Conservation (phyloP, 2,329 filamentous ascomycete genomes). For the Hypomyces perniciosus region DNA sequence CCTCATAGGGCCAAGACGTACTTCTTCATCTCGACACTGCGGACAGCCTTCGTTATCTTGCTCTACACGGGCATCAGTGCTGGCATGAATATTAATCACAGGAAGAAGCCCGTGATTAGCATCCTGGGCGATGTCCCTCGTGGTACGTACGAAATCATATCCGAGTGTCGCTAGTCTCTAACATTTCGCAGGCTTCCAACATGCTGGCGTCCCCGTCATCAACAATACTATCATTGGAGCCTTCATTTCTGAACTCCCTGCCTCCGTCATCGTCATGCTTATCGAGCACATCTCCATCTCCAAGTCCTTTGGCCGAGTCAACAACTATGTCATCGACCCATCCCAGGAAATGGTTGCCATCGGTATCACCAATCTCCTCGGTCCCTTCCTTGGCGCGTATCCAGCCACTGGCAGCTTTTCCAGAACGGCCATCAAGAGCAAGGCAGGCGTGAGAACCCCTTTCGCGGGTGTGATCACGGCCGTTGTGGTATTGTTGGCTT, state of each 20-base stretch:
- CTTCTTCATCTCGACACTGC: constrained; percentile 73
- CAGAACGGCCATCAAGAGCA: constrained; percentile 89
- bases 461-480: constrained; percentile 82
- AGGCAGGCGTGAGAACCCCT: constrained; percentile 81
- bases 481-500: constrained; percentile 71
- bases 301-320: constrained; percentile 74
- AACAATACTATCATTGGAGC: constrained; percentile 54
- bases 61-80: constrained; percentile 75
- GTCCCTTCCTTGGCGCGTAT: constrained; percentile 75
- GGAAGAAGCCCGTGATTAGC: constrained; percentile 51
- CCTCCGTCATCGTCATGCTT: constrained; percentile 69
- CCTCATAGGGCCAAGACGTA: constrained; percentile 62
- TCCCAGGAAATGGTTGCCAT: constrained; percentile 76
- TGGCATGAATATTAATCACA: constrained; percentile 58
- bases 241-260: constrained; percentile 62
- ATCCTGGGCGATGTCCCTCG: constrained; percentile 65
- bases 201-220: constrained; percentile 60
- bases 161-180: background rate
- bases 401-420: constrained; percentile 88
- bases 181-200: constrained; percentile 53
- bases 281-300: constrained; percentile 80
- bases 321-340: constrained; percentile 75
- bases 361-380: constrained; percentile 67
- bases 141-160: constrained; percentile 36
- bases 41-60: constrained; percentile 74